Percentiles rank a stretch among this genome's conserved stretches.
phyloP scores from a whole-genome alignment of 331 rosid species.

The Rhamnella rubrinervis region DNA sequence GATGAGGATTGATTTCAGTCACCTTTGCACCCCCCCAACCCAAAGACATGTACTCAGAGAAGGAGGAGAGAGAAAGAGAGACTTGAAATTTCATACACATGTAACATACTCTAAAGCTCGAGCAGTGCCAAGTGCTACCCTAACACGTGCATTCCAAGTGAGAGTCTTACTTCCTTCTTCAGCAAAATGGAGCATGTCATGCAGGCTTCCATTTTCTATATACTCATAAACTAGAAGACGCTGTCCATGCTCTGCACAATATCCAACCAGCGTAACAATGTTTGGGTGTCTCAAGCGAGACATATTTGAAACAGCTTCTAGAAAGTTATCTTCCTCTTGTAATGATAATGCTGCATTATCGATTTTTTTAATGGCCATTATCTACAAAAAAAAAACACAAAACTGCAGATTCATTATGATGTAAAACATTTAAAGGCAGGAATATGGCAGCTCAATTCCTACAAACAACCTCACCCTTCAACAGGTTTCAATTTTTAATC shows the following conservation, averaged over 20 bases:
- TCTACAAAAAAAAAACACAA: slow-evolving; percentile 33
- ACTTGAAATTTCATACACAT: slow-evolving; percentile 15
- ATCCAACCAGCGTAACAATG: slow-evolving; percentile 83
- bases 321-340: slow-evolving; percentile 93
- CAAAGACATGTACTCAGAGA: background rate
- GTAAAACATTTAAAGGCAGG: background rate
- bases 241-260: slow-evolving; percentile 91
- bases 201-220: slow-evolving; percentile 77
- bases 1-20: background rate
- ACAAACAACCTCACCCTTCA: background rate
- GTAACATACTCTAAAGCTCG: slow-evolving; percentile 91
- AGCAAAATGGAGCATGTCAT: slow-evolving; percentile 85
- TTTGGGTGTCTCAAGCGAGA: slow-evolving; percentile 90
- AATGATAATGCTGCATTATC: slow-evolving; percentile 91
- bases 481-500: background rate
- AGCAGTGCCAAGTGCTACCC: slow-evolving; percentile 97
- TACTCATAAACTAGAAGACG: slow-evolving; percentile 87
- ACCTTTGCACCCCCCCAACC: slow-evolving; percentile 17
- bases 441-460: background rate
- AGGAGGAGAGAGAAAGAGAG: slow-evolving; percentile 8
- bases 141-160: slow-evolving; percentile 95
- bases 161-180: slow-evolving; percentile 74
- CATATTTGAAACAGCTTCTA: slow-evolving; percentile 91
- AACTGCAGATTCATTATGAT: background rate
- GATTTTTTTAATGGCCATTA: slow-evolving; percentile 90